A percentile compares a stretch with the other conserved stretches of the same genome.
These are phyloP conservation scores for Collybia mongolica DNA, from an alignment of 768 basidiomycete genomes.

Conservation along the genomic window DNA sequence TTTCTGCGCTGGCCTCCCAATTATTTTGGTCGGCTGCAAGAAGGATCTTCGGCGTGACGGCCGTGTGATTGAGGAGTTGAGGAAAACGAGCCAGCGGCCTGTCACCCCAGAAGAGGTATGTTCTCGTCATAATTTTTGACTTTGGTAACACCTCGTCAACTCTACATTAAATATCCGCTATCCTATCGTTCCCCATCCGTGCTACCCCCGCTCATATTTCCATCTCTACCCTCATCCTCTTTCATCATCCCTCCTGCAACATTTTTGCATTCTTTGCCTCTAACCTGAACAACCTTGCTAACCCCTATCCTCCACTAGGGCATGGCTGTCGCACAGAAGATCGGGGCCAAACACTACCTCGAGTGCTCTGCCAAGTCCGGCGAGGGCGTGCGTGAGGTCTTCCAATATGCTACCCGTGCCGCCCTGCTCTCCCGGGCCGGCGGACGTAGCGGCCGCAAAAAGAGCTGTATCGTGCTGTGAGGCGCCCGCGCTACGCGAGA, in stretches of 20 bases:
- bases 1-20: slow-evolving; percentile 91
- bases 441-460: slow-evolving; percentile 13
- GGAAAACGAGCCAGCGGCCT: slow-evolving; percentile 92
- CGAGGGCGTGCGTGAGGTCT: slow-evolving; percentile 97
- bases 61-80: slow-evolving; percentile 90
- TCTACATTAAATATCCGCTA: too few relatives aligned
- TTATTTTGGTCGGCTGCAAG: slow-evolving; percentile 99
- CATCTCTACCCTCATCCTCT: not conserved
- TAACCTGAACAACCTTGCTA: too few relatives aligned
- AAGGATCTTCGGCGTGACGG: slow-evolving; percentile 95
- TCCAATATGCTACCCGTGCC: slow-evolving; percentile 95
- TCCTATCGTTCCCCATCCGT: too few relatives aligned
- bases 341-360: slow-evolving; percentile 93
- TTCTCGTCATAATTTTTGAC: slow-evolving; percentile 5
- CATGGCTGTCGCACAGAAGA: slow-evolving; percentile 94
- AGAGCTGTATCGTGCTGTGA: slow-evolving; percentile 15
- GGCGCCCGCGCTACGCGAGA: too few relatives aligned
- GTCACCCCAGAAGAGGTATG: slow-evolving; percentile 90
- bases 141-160: not conserved
- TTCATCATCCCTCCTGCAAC: too few relatives aligned
- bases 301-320: slow-evolving; percentile 51
- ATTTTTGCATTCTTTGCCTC: too few relatives aligned
- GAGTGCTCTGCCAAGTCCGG: slow-evolving; percentile 97
- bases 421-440: slow-evolving; percentile 58
- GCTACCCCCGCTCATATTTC: not conserved